Conservation (phyloP, 805 yeast species). For the Hermanozyma aechmeae region DNA sequence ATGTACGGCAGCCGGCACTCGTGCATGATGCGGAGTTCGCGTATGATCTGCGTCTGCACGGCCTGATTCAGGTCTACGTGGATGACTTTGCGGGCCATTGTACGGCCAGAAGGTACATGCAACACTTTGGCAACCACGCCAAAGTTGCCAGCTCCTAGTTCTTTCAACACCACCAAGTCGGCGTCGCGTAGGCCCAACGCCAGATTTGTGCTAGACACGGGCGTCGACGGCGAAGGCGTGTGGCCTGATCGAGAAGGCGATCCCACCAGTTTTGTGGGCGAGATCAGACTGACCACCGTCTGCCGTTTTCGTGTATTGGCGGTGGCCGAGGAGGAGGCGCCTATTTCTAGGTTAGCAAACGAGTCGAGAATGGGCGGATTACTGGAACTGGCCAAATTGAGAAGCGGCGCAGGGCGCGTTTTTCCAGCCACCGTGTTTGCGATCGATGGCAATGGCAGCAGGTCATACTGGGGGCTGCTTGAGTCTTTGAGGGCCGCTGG, state of each 20-base stretch:
- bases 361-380: conserved; percentile 19
- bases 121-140: conserved; percentile 86
- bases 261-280: conserved; percentile 28
- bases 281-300: conserved; percentile 32
- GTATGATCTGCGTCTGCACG: conserved; percentile 72
- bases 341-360: conserved; percentile 15
- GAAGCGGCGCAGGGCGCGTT: conserved; percentile 23
- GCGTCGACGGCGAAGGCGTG: conserved; percentile 16
- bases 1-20: conserved; percentile 80
- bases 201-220: conserved; percentile 23
- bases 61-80: conserved; percentile 75
- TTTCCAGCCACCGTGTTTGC: too few species aligned
- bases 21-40: conserved; percentile 86
- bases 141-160: conserved; percentile 87
- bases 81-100: conserved; percentile 85
- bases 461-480: too few species aligned
- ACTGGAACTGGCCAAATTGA: too few species aligned
- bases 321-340: conserved; percentile 2
- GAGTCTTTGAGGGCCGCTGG: conserved; percentile 2
- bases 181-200: conserved; percentile 28
- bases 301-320: conserved; percentile 21
- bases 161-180: conserved; percentile 67
- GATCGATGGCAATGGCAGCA: too few species aligned
- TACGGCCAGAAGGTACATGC: conserved; percentile 79
- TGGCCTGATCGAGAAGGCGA: too few species aligned